A percentile compares a stretch with the other conserved stretches of the same genome.
Evolutionary conservation across 345 rosid species (phyloP).

Genomic region (Eucalyptus erythrocorys): DNA sequence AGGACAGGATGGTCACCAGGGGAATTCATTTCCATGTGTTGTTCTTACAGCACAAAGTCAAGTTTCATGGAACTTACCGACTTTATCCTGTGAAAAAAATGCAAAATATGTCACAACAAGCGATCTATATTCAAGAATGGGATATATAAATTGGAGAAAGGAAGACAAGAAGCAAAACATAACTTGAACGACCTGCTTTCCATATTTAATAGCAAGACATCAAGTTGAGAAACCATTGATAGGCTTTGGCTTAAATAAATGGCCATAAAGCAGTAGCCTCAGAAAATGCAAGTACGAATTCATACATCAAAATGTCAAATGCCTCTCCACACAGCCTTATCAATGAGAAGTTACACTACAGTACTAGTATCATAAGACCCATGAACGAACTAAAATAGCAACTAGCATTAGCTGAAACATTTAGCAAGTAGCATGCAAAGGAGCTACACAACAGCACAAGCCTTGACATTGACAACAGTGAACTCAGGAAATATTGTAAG

Average conservation of each 20-base stretch:
- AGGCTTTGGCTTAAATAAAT: not conserved
- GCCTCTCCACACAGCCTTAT: not conserved
- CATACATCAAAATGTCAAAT: not conserved
- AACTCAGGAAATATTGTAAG: not conserved
- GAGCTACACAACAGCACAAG: not conserved
- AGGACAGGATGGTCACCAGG: not conserved
- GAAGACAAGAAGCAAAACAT: not conserved
- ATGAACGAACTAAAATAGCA: not conserved
- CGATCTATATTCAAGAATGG: not conserved
- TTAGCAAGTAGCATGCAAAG: not conserved
- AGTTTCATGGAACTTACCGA: constrained; percentile 58
- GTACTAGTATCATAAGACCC: not conserved
- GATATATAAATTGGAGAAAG: not conserved
- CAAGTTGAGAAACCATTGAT: not conserved
- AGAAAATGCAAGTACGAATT: not conserved
- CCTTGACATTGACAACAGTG: not conserved
- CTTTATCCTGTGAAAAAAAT: constrained; percentile 75
- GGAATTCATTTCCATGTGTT: constrained; percentile 4
- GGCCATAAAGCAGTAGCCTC: not conserved
- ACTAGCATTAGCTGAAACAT: not conserved
- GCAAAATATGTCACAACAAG: not conserved
- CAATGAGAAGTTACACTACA: not conserved
- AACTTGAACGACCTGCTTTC: not conserved
- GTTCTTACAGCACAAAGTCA: not conserved
- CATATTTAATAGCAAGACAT: not conserved